Evolutionary conservation across 1,284 basidiomycete species (phyloP).

Genomic region (Xerocomus amazonicus): DNA sequence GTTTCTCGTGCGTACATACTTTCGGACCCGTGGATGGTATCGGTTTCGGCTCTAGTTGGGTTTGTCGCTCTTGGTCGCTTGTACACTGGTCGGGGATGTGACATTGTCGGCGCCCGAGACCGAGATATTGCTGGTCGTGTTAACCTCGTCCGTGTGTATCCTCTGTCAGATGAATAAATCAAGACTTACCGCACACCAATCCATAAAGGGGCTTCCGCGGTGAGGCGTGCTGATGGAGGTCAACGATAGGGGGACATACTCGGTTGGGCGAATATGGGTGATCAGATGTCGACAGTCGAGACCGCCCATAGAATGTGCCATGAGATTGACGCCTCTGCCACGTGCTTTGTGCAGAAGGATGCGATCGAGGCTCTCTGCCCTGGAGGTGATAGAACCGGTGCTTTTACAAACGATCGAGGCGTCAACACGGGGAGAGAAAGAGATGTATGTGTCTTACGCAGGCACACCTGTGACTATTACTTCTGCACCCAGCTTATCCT

Average conservation of each 20-base stretch:
- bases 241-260: constrained; percentile 85
- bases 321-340: constrained; percentile 82
- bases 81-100: constrained; percentile 29
- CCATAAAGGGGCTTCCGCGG: constrained; percentile 97
- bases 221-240: constrained; percentile 95
- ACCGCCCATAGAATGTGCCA: constrained; percentile 97
- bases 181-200: constrained; percentile 84
- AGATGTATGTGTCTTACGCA: constrained; percentile 51
- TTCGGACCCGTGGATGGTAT: constrained; percentile 17
- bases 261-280: constrained; percentile 75
- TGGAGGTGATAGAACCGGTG: constrained; percentile 87
- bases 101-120: constrained; percentile 63
- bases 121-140: constrained; percentile 69
- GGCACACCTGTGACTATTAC: constrained; percentile 97
- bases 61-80: constrained; percentile 5
- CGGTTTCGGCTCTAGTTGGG: constrained; percentile 14
- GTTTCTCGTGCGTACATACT: constrained; percentile 22
- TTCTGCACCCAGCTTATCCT: constrained; percentile 83
- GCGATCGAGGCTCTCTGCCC: constrained; percentile 77
- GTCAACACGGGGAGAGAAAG: neutral
- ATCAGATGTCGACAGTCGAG: constrained; percentile 93
- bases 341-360: constrained; percentile 67
- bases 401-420: constrained; percentile 38
- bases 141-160: constrained; percentile 13
- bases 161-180: constrained; percentile 4